phyloP scores from a whole-genome alignment of 108 stramenopile genomes.

The Skeletonema marinoi region DNA sequence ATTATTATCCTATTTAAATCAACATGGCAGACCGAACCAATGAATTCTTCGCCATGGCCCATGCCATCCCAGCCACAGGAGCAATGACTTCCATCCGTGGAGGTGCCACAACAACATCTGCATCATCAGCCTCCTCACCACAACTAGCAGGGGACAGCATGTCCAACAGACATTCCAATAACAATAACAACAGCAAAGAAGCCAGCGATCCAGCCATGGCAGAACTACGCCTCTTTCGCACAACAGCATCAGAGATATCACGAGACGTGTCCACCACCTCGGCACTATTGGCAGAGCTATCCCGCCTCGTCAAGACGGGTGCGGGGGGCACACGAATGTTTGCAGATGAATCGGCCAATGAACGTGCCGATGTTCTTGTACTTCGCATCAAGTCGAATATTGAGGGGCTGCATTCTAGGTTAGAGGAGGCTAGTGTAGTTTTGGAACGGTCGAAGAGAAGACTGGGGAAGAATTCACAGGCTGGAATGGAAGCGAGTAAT shows the following conservation, averaged over 20 bases:
- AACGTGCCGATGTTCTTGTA: constrained; percentile 73
- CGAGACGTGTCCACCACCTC: constrained; percentile 79
- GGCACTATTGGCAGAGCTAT: constrained; percentile 65
- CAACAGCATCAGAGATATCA: constrained; percentile 75
- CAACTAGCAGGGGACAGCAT: constrained; percentile 7
- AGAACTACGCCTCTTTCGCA: constrained; percentile 73
- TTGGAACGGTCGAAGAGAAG: constrained; percentile 69
- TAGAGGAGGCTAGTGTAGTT: constrained; percentile 69
- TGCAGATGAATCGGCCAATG: constrained; percentile 60
- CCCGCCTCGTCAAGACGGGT: constrained; percentile 65
- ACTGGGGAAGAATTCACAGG: constrained; percentile 76
- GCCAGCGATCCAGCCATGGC: constrained; percentile 33
- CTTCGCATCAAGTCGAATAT: constrained; percentile 77
- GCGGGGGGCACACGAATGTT: constrained; percentile 66
- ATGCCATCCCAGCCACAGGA: constrained; percentile 42
- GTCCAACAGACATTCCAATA: constrained; percentile 1
- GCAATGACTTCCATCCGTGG: constrained; percentile 44
- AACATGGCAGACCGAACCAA: constrained; percentile 74
- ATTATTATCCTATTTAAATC: too few relatives aligned
- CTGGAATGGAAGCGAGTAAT: constrained; percentile 82
- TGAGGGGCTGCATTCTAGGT: constrained; percentile 71
- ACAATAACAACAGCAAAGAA: neutral
- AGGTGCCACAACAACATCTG: neutral
- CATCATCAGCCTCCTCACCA: neutral
- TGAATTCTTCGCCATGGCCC: constrained; percentile 79